Evolutionary conservation across 352 stramenopile genomes (phyloP).

Genomic region (Globisporangium middletonii): DNA sequence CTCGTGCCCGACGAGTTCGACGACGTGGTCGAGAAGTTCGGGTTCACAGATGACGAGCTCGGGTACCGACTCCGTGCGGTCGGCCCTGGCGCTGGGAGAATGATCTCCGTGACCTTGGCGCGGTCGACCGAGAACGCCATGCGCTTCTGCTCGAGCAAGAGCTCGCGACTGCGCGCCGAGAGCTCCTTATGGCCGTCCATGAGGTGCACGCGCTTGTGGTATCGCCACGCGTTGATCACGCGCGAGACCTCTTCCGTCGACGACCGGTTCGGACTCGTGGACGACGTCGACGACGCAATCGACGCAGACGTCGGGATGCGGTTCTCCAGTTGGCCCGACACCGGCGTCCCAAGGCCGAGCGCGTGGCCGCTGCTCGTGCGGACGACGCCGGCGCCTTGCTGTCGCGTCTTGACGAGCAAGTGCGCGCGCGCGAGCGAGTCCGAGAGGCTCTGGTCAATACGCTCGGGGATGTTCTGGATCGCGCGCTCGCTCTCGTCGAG

Average conservation of each 20-base stretch:
- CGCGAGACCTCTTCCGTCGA: conserved; percentile 69
- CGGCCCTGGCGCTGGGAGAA: conserved; percentile 52
- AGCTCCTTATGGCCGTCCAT: conserved; percentile 87
- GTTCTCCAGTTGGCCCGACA: conserved; percentile 36
- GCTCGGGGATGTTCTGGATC: conserved; percentile 85
- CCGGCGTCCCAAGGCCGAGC: conserved; percentile 25
- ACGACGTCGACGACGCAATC: conserved; percentile 20
- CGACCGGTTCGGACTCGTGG: conserved; percentile 46
- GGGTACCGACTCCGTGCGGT: conserved; percentile 44
- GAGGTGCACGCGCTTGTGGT: conserved; percentile 83
- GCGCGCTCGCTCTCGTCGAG: conserved; percentile 79
- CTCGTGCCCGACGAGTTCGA: conserved; percentile 29
- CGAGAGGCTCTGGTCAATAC: conserved; percentile 70
- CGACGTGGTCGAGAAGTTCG: conserved; percentile 31
- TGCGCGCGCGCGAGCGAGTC: conserved; percentile 74
- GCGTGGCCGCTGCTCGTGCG: conserved; percentile 46
- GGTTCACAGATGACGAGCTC: conserved; percentile 36
- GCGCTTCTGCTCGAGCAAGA: conserved; percentile 84
- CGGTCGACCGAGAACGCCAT: conserved; percentile 82
- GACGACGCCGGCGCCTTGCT: conserved; percentile 38
- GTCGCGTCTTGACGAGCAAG: conserved; percentile 66
- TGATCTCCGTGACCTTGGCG: conserved; percentile 82
- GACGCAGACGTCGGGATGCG: conserved; percentile 39
- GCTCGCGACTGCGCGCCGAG: conserved; percentile 63
- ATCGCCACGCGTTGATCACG: conserved; percentile 78